Evolutionary conservation across 2,329 filamentous ascomycete species (phyloP).

Genomic region (Venturia oleaginea): DNA sequence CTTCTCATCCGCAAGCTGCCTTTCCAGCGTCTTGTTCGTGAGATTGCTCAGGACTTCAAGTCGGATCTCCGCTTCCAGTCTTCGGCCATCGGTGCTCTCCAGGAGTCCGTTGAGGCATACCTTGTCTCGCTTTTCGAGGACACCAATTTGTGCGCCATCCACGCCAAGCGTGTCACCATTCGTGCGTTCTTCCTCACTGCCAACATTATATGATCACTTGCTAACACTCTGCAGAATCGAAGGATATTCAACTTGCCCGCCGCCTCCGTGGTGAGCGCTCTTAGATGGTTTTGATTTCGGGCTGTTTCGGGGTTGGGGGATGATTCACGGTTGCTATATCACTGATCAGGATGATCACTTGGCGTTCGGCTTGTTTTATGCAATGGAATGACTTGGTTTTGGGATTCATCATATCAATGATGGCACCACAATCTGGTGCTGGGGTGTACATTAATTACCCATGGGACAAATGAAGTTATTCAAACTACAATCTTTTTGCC

Average conservation of each 20-base stretch:
- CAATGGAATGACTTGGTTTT: slow-evolving; percentile 4
- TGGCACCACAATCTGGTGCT: slow-evolving; percentile 7
- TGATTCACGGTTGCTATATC: slow-evolving; percentile 28
- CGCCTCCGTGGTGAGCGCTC: slow-evolving; percentile 47
- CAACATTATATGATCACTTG: background rate
- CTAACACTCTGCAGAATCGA: slow-evolving; percentile 56
- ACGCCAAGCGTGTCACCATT: slow-evolving; percentile 93
- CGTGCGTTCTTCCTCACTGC: slow-evolving; percentile 23
- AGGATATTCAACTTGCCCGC: slow-evolving; percentile 86
- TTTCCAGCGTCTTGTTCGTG: slow-evolving; percentile 70
- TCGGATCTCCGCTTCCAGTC: slow-evolving; percentile 87
- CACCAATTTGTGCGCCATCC: slow-evolving; percentile 90
- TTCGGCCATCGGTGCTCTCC: slow-evolving; percentile 83
- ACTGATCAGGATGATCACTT: slow-evolving; percentile 8
- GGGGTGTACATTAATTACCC: slow-evolving; percentile 14
- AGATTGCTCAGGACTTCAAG: slow-evolving; percentile 59
- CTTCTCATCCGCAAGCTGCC: slow-evolving; percentile 73
- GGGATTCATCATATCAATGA: slow-evolving; percentile 6
- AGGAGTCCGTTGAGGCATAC: slow-evolving; percentile 95
- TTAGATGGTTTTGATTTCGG: slow-evolving; percentile 49
- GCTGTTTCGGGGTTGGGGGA: slow-evolving; percentile 67
- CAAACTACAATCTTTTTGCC: background rate
- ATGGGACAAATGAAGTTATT: slow-evolving; percentile 10
- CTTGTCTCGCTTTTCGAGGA: slow-evolving; percentile 95
- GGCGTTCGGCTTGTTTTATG: slow-evolving; percentile 8